Evolutionary conservation across 2,329 filamentous ascomycete species (phyloP).

Genomic region (Torrubiellomyces zombiae): DNA sequence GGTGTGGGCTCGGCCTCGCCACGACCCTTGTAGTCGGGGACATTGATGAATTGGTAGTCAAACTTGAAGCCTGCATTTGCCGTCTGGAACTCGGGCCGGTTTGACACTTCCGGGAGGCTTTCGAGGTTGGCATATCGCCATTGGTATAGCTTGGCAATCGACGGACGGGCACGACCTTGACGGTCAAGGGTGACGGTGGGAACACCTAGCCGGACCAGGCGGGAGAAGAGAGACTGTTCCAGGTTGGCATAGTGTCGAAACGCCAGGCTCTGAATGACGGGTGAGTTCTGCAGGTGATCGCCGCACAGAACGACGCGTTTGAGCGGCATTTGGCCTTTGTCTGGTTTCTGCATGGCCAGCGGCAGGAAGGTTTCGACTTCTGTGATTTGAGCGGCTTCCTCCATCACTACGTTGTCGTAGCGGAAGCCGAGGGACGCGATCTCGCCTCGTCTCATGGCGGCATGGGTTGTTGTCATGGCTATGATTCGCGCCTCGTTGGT

Average conservation of each 20-base stretch:
- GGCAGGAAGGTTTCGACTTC: constrained; percentile 96
- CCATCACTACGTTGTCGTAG: constrained; percentile 96
- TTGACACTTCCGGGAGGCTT: constrained; percentile 61
- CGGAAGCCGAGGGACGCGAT: constrained; percentile 87
- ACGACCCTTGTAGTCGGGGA: constrained; percentile 77
- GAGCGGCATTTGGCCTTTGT: constrained; percentile 54
- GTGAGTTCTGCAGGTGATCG: constrained; percentile 93
- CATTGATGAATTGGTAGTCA: constrained; percentile 94
- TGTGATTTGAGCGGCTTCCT: constrained; percentile 95
- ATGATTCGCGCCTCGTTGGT: constrained; percentile 94
- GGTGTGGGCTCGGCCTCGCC: constrained; percentile 83
- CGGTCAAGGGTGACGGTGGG: constrained; percentile 80
- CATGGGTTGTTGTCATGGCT: constrained; percentile 97
- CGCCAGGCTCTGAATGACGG: constrained; percentile 83
- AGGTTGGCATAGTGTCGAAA: constrained; percentile 92
- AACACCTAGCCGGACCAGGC: constrained; percentile 81
- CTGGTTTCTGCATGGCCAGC: constrained; percentile 72
- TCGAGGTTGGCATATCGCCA: constrained; percentile 79
- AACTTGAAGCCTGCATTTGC: constrained; percentile 87
- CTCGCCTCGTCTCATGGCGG: constrained; percentile 81
- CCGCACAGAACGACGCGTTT: constrained; percentile 86
- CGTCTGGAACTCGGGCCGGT: constrained; percentile 50
- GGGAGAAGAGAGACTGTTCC: constrained; percentile 86
- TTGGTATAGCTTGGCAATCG: constrained; percentile 75
- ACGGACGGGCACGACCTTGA: constrained; percentile 78